A percentile compares a stretch with the other conserved stretches of the same genome.
phyloP scores from a whole-genome alignment of 2,329 filamentous ascomycete species.

The Aspergillus texensis region DNA sequence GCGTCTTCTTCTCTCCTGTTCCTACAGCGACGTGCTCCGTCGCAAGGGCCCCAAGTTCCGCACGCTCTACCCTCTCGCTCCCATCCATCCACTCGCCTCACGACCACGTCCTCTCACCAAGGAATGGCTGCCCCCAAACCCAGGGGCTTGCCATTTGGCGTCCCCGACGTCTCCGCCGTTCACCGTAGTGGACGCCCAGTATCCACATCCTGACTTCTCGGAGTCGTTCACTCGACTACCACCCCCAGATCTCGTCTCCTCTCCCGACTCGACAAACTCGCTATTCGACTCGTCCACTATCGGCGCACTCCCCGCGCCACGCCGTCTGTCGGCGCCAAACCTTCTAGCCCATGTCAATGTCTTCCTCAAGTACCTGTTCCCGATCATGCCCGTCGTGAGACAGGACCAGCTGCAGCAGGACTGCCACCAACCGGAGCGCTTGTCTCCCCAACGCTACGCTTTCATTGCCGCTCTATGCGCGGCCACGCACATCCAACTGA shows the following conservation, averaged over 20 bases:
- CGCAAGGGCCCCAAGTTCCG: slow-evolving; percentile 45
- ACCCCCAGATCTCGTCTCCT: slow-evolving; percentile 36
- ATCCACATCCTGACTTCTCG: slow-evolving; percentile 24
- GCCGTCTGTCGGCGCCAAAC: slow-evolving; percentile 36
- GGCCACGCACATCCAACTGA: slow-evolving; percentile 49
- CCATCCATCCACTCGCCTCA: slow-evolving; percentile 35
- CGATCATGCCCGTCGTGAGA: slow-evolving; percentile 48
- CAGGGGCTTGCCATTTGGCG: slow-evolving; percentile 23
- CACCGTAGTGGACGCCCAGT: slow-evolving; percentile 28
- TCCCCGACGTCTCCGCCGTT: slow-evolving; percentile 33
- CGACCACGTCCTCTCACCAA: slow-evolving; percentile 23
- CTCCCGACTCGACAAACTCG: slow-evolving; percentile 37
- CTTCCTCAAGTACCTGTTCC: slow-evolving; percentile 46
- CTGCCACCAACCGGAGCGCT: slow-evolving; percentile 57
- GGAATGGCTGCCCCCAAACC: slow-evolving; percentile 21
- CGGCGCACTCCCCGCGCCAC: slow-evolving; percentile 19
- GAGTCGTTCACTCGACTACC: slow-evolving; percentile 34
- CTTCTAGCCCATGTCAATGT: slow-evolving; percentile 44
- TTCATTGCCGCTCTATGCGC: slow-evolving; percentile 46
- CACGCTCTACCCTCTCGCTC: slow-evolving; percentile 41
- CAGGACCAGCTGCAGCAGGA: slow-evolving; percentile 38
- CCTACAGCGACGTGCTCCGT: slow-evolving; percentile 43
- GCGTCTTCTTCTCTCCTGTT: slow-evolving; percentile 40
- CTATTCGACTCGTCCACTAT: slow-evolving; percentile 29
- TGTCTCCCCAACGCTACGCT: slow-evolving; percentile 42